A percentile compares a stretch with the other conserved stretches of the same genome.
Conservation (phyloP, 805 yeast genomes). For the Crinitomyces ghanaensis region DNA sequence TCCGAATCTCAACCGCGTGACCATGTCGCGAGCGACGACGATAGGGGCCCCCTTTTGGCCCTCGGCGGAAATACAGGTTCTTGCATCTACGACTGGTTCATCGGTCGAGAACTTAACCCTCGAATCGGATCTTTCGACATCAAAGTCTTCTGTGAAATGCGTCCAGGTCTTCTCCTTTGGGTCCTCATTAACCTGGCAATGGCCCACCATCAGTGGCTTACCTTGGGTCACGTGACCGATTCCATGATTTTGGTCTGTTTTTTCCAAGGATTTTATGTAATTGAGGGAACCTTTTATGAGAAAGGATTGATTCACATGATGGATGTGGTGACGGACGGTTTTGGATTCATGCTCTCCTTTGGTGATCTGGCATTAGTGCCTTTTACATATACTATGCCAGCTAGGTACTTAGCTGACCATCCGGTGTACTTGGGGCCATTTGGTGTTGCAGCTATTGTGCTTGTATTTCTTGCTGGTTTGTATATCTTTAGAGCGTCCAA, state of each 20-base stretch:
- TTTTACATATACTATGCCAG: constrained; percentile 77
- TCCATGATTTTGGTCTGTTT: constrained; percentile 58
- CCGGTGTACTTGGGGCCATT: constrained; percentile 42
- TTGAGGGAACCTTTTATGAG: constrained; percentile 89
- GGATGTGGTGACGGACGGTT: constrained; percentile 93
- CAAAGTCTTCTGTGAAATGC: constrained; percentile 82
- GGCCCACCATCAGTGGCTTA: constrained; percentile 66
- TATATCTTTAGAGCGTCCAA: constrained; percentile 78
- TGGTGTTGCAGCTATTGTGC: constrained; percentile 32
- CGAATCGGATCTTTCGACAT: constrained; percentile 77
- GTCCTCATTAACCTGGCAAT: constrained; percentile 64
- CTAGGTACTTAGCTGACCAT: constrained; percentile 64
- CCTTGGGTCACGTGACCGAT: constrained; percentile 49
- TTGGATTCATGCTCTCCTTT: constrained; percentile 91
- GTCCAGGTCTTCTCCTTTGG: constrained; percentile 93
- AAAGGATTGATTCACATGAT: constrained; percentile 87
- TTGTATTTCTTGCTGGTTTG: constrained; percentile 51
- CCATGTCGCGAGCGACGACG: too few species aligned
- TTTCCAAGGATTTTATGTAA: constrained; percentile 69
- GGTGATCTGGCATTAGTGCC: constrained; percentile 93
- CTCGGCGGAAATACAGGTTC: constrained; percentile 78
- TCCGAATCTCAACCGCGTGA: too few species aligned
- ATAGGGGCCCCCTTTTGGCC: constrained; percentile 66
- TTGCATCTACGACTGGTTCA: constrained; percentile 80
- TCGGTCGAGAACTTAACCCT: constrained; percentile 94